A percentile compares a stretch with the other conserved stretches of the same genome.
Conservation (phyloP, 2,329 filamentous ascomycete species). For the Ophiostoma sp. region DNA sequence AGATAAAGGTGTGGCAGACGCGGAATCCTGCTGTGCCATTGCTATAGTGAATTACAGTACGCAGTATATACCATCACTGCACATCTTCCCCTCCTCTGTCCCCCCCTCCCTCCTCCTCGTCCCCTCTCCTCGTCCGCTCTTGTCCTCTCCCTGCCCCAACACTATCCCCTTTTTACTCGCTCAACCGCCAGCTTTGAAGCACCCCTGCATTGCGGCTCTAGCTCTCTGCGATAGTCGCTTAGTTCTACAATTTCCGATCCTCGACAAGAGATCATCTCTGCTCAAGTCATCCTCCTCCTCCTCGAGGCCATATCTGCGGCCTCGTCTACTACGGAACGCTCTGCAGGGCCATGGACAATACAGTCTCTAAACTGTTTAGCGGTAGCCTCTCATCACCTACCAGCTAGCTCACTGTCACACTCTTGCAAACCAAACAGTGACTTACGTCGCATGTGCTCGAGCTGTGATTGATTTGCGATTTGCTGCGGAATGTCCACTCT, state of each 20-base stretch:
- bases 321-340: background rate
- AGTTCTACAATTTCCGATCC: background rate
- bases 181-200: background rate
- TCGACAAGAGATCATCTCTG: background rate
- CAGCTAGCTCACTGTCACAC: background rate
- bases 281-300: background rate
- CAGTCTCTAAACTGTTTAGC: background rate
- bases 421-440: too few relatives aligned
- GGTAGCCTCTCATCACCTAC: background rate
- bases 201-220: conserved; percentile 1
- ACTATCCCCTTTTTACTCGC: background rate
- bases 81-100: background rate
- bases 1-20: background rate
- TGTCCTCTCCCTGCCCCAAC: background rate
- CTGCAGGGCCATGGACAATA: background rate
- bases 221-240: background rate
- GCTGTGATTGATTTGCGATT: background rate
- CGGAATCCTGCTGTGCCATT: background rate
- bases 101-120: background rate
- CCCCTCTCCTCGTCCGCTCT: background rate
- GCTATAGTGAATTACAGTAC: background rate
- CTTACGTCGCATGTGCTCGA: background rate
- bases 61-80: background rate
- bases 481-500: conserved; percentile 1
- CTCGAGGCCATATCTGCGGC: background rate